Conservation (phyloP, 495 filamentous ascomycete species). For the Penicillium simplicissimum region DNA sequence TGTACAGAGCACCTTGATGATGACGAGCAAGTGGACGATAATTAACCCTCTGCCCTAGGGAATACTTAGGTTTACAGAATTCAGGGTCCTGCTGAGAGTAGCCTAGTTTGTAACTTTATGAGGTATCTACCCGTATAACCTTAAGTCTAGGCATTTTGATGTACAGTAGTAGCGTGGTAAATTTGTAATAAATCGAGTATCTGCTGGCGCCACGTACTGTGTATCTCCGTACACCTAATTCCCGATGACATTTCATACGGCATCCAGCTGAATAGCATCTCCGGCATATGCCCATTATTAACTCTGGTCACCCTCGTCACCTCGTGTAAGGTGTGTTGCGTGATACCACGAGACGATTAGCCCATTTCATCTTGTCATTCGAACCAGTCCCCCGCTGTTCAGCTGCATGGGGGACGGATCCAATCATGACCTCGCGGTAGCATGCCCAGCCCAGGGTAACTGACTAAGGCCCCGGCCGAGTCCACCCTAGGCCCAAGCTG, state of each 20-base stretch:
- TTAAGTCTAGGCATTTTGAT: not conserved
- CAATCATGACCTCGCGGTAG: not conserved
- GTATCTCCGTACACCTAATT: not conserved
- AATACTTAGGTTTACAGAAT: not conserved
- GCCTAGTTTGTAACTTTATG: not conserved
- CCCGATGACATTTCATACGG: too few species aligned
- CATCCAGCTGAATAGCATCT: too few species aligned
- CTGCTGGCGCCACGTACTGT: too few species aligned
- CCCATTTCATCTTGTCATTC: constrained; percentile 1
- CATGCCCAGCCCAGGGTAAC: not conserved
- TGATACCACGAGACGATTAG: constrained; percentile 18
- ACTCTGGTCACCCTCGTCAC: not conserved
- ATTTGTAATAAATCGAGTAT: too few species aligned
- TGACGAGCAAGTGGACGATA: not conserved
- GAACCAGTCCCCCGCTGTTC: not conserved
- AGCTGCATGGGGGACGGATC: not conserved
- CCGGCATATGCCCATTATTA: too few species aligned
- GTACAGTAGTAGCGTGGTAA: not conserved
- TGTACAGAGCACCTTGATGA: not conserved
- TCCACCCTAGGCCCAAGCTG: not conserved
- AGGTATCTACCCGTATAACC: not conserved
- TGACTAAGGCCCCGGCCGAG: not conserved
- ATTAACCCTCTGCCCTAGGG: not conserved
- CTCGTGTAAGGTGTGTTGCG: constrained; percentile 2
- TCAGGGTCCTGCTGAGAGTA: not conserved